phyloP scores from a whole-genome alignment of 1,139 yeast genomes.

The Saccharomyces hybrid region DNA sequence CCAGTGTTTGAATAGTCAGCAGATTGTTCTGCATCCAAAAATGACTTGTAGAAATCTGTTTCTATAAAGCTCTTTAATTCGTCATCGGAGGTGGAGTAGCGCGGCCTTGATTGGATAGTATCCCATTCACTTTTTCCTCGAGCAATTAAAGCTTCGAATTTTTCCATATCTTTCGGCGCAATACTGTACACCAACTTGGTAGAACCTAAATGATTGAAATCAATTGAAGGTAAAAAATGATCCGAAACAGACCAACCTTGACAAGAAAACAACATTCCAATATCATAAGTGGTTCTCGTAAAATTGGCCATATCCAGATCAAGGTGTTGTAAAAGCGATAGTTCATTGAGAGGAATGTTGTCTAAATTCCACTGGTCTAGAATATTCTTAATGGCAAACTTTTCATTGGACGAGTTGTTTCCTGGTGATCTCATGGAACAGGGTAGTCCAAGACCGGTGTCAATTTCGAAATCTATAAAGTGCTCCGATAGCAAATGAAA shows the following conservation, averaged over 20 bases:
- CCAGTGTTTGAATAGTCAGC: neutral
- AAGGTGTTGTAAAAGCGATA: conserved; percentile 43
- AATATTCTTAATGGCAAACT: conserved; percentile 7
- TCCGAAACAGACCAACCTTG: conserved; percentile 75
- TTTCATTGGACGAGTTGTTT: conserved; percentile 24
- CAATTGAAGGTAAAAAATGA: conserved; percentile 59
- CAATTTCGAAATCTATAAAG: conserved; percentile 39
- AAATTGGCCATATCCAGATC: conserved; percentile 39
- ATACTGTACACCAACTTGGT: conserved; percentile 74
- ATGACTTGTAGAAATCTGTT: conserved; percentile 21
- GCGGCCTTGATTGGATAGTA: conserved; percentile 10
- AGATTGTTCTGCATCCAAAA: conserved; percentile 12
- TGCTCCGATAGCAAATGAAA: conserved; percentile 40
- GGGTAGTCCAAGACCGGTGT: conserved; percentile 42
- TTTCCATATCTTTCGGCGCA: conserved; percentile 57
- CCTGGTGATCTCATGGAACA: conserved; percentile 28
- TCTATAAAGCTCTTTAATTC: conserved; percentile 6
- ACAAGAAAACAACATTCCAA: conserved; percentile 64
- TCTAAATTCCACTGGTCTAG: conserved; percentile 62
- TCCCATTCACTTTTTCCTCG: conserved; percentile 18
- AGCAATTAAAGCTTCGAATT: conserved; percentile 47
- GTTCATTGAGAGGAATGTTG: conserved; percentile 51
- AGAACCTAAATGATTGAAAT: conserved; percentile 66
- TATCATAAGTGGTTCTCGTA: conserved; percentile 43
- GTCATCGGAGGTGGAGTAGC: conserved; percentile 7